Base-by-base conservation (phyloP, 805 yeast species). In the Cyberlindnera galapagoensis region DNA sequence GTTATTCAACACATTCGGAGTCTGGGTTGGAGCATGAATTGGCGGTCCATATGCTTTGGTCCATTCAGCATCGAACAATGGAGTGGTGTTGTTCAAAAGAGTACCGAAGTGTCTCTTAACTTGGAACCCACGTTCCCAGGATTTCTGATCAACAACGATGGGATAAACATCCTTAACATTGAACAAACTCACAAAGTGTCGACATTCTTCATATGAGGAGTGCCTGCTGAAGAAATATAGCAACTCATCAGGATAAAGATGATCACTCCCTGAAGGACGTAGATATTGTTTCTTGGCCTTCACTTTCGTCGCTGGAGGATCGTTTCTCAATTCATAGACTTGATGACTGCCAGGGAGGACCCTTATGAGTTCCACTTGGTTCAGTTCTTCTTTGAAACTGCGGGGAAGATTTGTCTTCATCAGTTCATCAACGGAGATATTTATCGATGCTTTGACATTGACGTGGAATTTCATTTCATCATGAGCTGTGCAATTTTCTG, bases 201-300 rank as follows among this genome's bases (percentile, higher is more conserved):
- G 37, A 11, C 59, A 49, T 40, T 70, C 76, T 7, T 55, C 30
- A 35, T 57, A 70, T 3, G 74, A 65, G 2, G 74, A 66, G 38
- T 70, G 75, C 26, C 74, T 46, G 5, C 73, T 66, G 41, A 62
- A 70, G 7, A 65, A 44, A 11, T 64, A 54, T 28, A 51, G 51
- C 3, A 69, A 36, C 9, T 56, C 60, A n/a, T 43, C 45, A 1
- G 67, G 65, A 7, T 68, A 47, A 3, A 63, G 40, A 14, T 50
- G 52, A 3, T 40, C 34, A 1, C 59, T 50, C 3, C 47, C 50
- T 7, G 35, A 26, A 0, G 62, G 57, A 4, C 54, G 36, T 3
- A 65, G 33, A 63, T 63, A 63, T 3, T 9, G 14, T 19, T 18
- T 33, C 20, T 18, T 28, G 9, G 9, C 7, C 3, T 14, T n/a